Conservation (phyloP, 2,329 filamentous ascomycete genomes). For the Colletotrichum sp. region DNA sequence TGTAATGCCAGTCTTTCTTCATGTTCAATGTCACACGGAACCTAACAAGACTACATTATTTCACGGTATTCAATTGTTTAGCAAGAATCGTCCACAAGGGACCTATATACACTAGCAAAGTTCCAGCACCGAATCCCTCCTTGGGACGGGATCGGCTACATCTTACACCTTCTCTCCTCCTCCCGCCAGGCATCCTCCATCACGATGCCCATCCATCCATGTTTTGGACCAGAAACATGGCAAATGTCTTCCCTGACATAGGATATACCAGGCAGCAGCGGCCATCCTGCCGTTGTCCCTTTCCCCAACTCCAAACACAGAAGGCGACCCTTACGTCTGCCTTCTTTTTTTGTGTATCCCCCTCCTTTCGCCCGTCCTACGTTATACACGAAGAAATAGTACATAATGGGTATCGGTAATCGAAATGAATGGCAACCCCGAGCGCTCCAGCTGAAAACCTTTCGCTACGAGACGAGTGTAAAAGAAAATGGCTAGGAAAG, state of each 20-base stretch:
- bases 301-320: not conserved
- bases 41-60: not conserved
- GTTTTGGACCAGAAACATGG: not conserved
- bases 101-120: not conserved
- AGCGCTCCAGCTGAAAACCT: not conserved
- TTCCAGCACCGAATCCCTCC: not conserved
- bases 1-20: not conserved
- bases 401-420: conserved; percentile 18
- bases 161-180: not conserved
- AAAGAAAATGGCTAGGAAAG: not conserved
- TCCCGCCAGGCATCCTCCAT: not conserved
- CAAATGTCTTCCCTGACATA: not conserved
- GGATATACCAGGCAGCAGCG: not conserved
- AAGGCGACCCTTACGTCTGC: not conserved
- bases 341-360: not conserved
- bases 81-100: not conserved
- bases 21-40: not conserved
- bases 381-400: conserved; percentile 11
- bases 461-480: not conserved
- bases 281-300: not conserved
- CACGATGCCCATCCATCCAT: not conserved
- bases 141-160: not conserved
- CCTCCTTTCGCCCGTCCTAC: not conserved
- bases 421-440: conserved; percentile 6
- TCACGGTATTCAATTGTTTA: not conserved